phyloP scores from a whole-genome alignment of 2,329 filamentous ascomycete genomes.

The Fusarium sp. region DNA sequence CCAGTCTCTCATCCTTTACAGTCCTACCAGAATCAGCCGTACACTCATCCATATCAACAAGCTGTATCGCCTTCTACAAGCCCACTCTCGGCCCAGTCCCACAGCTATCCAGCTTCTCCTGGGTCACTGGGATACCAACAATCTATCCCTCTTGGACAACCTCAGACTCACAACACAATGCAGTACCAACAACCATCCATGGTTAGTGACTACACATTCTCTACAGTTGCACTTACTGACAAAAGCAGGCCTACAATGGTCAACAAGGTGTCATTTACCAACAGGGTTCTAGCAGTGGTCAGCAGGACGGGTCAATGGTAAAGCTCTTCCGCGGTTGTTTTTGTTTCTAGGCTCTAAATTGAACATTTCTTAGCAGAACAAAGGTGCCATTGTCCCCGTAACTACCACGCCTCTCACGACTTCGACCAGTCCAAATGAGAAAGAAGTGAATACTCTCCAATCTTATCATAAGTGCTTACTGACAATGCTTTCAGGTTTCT shows the following conservation, averaged over 20 bases:
- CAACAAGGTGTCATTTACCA: constrained; percentile 35
- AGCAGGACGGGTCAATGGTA: constrained; percentile 42
- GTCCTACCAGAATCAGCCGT: constrained; percentile 40
- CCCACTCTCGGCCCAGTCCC: constrained; percentile 24
- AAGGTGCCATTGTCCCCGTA: constrained; percentile 26
- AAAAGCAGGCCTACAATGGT: constrained; percentile 21
- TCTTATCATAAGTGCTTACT: not conserved
- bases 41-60: constrained; percentile 29
- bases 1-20: constrained; percentile 6
- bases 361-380: constrained; percentile 37
- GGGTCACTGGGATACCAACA: constrained; percentile 17
- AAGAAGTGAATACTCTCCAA: constrained; percentile 26
- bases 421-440: constrained; percentile 18
- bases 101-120: constrained; percentile 21
- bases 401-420: constrained; percentile 19
- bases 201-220: constrained; percentile 3
- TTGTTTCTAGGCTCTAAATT: constrained; percentile 41
- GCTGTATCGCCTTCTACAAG: constrained; percentile 35
- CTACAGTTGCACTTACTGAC: not conserved
- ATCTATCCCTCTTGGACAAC: constrained; percentile 7
- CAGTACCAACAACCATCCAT: constrained; percentile 37
- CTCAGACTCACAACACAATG: constrained; percentile 29
- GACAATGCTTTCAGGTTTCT: constrained; percentile 17
- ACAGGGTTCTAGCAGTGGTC: constrained; percentile 33
- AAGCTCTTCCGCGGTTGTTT: constrained; percentile 44